Percentiles rank a stretch among this genome's conserved stretches.
phyloP scores from a whole-genome alignment of 2,329 filamentous ascomycete species.

The Didymella exigua region DNA sequence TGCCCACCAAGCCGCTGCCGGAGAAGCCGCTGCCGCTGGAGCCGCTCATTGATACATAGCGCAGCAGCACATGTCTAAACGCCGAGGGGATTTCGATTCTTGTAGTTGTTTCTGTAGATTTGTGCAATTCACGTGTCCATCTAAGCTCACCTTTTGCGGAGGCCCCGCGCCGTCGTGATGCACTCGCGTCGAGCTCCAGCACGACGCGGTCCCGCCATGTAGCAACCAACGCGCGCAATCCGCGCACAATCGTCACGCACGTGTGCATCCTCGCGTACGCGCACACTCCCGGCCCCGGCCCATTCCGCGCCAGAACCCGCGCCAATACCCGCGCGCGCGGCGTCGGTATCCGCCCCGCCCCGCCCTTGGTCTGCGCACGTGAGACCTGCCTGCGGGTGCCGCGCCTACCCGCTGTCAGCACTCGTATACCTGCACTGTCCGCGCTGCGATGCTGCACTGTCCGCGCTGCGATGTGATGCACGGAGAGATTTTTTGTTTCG shows the following conservation, averaged over 20 bases:
- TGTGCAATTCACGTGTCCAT: no score
- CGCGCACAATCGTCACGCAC: no score
- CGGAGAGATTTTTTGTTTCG: no score
- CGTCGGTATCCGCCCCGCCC: constrained; percentile 8
- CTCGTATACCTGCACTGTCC: not conserved
- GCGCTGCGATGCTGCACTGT: not conserved
- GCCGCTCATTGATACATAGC: constrained; percentile 41
- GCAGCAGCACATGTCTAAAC: not conserved
- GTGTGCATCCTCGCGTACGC: no score
- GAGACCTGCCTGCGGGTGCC: not conserved
- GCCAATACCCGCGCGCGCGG: constrained; percentile 5
- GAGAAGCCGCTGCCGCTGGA: constrained; percentile 45
- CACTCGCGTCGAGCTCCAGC: no score
- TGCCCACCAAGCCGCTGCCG: constrained; percentile 41
- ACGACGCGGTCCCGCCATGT: no score
- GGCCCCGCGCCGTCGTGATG: no score
- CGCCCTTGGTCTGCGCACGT: not conserved
- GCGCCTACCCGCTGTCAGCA: not conserved
- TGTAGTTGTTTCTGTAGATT: not conserved
- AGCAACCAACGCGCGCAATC: no score
- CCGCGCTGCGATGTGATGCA: no score
- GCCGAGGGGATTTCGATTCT: not conserved
- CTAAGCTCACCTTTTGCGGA: no score
- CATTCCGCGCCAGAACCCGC: not conserved
- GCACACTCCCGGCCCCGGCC: constrained; percentile 13